Conservation (phyloP, 306 rosid species). For the Argentina anserina region DNA sequence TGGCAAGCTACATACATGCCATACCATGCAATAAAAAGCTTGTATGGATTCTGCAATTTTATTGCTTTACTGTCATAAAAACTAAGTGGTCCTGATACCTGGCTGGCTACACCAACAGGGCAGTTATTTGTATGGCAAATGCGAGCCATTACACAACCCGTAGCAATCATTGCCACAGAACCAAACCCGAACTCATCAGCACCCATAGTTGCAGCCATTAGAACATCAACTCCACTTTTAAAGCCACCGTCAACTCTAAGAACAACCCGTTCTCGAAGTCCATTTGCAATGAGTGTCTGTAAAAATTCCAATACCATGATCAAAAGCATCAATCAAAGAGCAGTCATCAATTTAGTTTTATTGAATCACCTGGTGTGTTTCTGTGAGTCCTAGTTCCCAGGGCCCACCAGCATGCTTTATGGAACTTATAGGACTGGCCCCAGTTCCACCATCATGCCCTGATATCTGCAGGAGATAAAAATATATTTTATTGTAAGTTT, state of each 20-base stretch:
- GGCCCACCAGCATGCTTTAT: slow-evolving; percentile 99
- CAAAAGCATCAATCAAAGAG: slow-evolving; percentile 17
- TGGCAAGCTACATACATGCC: slow-evolving; percentile 10
- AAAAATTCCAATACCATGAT: slow-evolving; percentile 23
- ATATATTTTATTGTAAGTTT: background rate
- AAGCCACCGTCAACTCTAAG: slow-evolving; percentile 99
- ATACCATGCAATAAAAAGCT: slow-evolving; percentile 1
- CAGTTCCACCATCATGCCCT: slow-evolving; percentile 98
- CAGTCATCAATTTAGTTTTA: slow-evolving; percentile 19
- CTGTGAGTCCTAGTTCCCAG: slow-evolving; percentile 98
- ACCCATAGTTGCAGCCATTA: slow-evolving; percentile 95
- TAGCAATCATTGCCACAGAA: slow-evolving; percentile 96
- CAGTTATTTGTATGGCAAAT: slow-evolving; percentile 98
- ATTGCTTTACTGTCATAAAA: background rate
- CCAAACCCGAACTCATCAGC: slow-evolving; percentile 97
- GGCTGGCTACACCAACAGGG: slow-evolving; percentile 99
- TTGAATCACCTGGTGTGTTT: slow-evolving; percentile 83
- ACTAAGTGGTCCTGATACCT: slow-evolving; percentile 46
- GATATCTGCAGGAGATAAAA: slow-evolving; percentile 58
- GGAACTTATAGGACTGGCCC: slow-evolving; percentile 99
- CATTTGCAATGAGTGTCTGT: slow-evolving; percentile 84
- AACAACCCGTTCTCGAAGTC: slow-evolving; percentile 95
- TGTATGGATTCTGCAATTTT: background rate
- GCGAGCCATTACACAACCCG: slow-evolving; percentile 97
- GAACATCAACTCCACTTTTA: slow-evolving; percentile 96